Evolutionary conservation across 257 asterid genomes (phyloP).

Genomic region (Dorcoceras hygrometricum): DNA sequence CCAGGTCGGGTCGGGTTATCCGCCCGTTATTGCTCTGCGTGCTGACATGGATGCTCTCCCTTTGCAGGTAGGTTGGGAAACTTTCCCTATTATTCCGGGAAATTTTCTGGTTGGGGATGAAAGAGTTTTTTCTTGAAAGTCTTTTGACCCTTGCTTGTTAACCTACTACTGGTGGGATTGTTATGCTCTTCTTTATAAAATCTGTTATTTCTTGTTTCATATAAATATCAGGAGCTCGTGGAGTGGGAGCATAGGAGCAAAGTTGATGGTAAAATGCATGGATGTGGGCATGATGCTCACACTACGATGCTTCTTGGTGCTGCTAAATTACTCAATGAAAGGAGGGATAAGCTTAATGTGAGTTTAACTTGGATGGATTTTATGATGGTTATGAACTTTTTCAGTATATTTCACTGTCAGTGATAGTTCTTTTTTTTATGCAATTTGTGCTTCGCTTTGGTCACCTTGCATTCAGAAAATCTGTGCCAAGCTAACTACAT

Average conservation of each 20-base stretch:
- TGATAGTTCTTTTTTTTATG: slow-evolving; percentile 11
- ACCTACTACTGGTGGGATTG: background rate
- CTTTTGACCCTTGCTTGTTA: background rate
- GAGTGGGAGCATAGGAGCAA: slow-evolving; percentile 94
- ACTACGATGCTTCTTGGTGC: slow-evolving; percentile 94
- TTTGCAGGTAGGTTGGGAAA: slow-evolving; percentile 58
- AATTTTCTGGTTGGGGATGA: slow-evolving; percentile 5
- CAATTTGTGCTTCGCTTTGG: background rate
- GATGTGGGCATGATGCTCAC: slow-evolving; percentile 95
- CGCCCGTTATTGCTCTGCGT: slow-evolving; percentile 75
- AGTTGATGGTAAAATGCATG: slow-evolving; percentile 81
- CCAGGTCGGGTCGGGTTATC: slow-evolving; percentile 64
- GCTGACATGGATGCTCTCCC: slow-evolving; percentile 97
- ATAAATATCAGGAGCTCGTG: slow-evolving; percentile 56
- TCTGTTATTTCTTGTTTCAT: slow-evolving; percentile 6
- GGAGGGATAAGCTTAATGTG: slow-evolving; percentile 68
- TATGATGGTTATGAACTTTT: slow-evolving; percentile 4
- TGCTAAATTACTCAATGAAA: slow-evolving; percentile 68
- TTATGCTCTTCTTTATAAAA: background rate
- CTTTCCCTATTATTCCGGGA: too few species aligned
- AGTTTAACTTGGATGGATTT: slow-evolving; percentile 19
- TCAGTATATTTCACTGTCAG: background rate
- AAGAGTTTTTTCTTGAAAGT: background rate
- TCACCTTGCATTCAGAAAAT: background rate
- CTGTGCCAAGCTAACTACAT: background rate